Conservation (phyloP, 1,139 yeast genomes). For the Geotrichum reessii region DNA sequence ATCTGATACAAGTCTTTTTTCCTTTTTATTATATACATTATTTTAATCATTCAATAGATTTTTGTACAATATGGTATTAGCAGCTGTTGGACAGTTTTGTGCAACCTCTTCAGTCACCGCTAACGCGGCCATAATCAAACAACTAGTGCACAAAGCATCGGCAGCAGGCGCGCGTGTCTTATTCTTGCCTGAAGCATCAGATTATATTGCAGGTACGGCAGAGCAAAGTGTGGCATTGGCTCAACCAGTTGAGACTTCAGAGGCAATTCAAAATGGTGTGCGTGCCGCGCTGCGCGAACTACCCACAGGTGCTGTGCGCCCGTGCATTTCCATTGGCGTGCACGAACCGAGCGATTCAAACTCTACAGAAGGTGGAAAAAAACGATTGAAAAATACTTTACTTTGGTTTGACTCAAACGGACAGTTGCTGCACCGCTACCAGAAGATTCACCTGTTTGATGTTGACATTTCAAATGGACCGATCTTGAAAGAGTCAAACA, state of each 20-base stretch:
- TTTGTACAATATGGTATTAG: slow-evolving; percentile 42
- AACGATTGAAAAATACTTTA: slow-evolving; percentile 62
- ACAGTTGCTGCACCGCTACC: slow-evolving; percentile 59
- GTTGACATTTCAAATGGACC: slow-evolving; percentile 60
- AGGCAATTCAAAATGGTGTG: slow-evolving; percentile 47
- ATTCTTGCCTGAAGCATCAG: slow-evolving; percentile 91
- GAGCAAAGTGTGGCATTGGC: slow-evolving; percentile 59
- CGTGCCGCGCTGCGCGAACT: slow-evolving; percentile 43
- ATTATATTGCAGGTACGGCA: slow-evolving; percentile 70
- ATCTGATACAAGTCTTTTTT: no score
- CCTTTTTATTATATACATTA: not conserved
- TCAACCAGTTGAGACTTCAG: slow-evolving; percentile 43
- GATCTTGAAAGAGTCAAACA: slow-evolving; percentile 63
- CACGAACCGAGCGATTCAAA: slow-evolving; percentile 63
- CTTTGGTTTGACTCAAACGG: slow-evolving; percentile 68
- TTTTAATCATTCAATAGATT: not conserved
- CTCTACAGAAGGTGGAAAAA: slow-evolving; percentile 19
- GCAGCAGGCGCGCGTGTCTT: slow-evolving; percentile 54
- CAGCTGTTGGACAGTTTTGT: slow-evolving; percentile 86
- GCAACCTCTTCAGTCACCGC: slow-evolving; percentile 57
- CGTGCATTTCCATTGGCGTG: slow-evolving; percentile 62
- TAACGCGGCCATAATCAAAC: slow-evolving; percentile 56
- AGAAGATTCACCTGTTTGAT: slow-evolving; percentile 84
- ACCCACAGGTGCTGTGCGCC: slow-evolving; percentile 30
- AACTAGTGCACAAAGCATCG: slow-evolving; percentile 59